Conservation (phyloP, 257 asterid species). For the Ilex asprella region DNA sequence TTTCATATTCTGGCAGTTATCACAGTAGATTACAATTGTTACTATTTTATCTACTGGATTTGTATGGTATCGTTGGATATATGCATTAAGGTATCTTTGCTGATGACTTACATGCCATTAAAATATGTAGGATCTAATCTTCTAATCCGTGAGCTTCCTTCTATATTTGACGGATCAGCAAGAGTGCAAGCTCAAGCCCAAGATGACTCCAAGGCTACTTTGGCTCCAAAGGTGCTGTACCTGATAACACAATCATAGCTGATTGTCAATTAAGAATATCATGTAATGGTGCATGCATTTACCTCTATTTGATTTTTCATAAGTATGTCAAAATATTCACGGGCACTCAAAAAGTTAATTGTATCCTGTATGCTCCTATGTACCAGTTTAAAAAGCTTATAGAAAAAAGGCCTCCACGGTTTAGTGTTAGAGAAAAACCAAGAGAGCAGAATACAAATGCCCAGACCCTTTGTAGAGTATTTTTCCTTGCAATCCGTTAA, state of each 20-base stretch:
- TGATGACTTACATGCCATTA: not conserved
- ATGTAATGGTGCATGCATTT: not conserved
- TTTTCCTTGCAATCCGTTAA: no score
- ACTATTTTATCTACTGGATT: not conserved
- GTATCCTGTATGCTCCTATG: no score
- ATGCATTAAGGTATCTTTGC: not conserved
- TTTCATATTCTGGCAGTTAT: no score
- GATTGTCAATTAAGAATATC: not conserved
- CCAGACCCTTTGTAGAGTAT: no score
- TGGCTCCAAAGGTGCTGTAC: slow-evolving; percentile 75
- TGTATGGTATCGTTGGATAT: not conserved
- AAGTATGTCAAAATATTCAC: not conserved
- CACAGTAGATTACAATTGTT: no score
- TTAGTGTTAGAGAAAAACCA: no score
- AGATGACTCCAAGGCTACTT: slow-evolving; percentile 69
- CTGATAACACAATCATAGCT: not conserved
- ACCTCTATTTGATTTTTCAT: not conserved
- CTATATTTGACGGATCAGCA: slow-evolving; percentile 83
- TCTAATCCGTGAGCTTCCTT: slow-evolving; percentile 77
- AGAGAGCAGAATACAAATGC: no score
- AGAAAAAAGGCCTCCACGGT: no score
- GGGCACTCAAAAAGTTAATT: not conserved
- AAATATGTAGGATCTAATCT: slow-evolving; percentile 66
- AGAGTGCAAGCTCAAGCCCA: slow-evolving; percentile 60
- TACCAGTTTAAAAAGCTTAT: no score